Percentiles rank a stretch among this genome's conserved stretches.
phyloP scores from a whole-genome alignment of 306 rosid species.

The Ochetophila trinervis region DNA sequence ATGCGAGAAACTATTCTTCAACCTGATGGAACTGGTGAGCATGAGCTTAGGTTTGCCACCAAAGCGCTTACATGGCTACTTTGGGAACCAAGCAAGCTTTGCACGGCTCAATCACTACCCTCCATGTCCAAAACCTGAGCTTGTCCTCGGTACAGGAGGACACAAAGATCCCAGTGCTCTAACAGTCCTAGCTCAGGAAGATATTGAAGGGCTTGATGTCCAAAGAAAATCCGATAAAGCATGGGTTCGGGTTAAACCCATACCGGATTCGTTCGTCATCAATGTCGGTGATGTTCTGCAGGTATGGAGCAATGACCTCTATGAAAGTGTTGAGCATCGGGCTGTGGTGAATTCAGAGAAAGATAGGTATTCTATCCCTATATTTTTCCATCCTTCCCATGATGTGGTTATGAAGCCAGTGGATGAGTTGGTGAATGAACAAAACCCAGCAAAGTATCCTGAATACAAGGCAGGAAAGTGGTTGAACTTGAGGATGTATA shows the following conservation, averaged over 20 bases:
- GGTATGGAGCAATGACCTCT: slow-evolving; percentile 13
- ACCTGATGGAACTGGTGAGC: slow-evolving; percentile 1
- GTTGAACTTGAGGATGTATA: slow-evolving; percentile 3
- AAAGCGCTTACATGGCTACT: not conserved
- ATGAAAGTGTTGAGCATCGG: slow-evolving; percentile 6
- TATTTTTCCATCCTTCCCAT: slow-evolving; percentile 2
- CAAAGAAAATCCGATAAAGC: slow-evolving; percentile 5
- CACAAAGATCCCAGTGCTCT: slow-evolving; percentile 8
- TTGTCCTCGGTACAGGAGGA: slow-evolving; percentile 4
- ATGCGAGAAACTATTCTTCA: slow-evolving; percentile 3
- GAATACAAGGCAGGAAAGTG: not conserved
- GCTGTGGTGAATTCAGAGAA: slow-evolving; percentile 4
- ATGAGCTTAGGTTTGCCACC: slow-evolving; percentile 6
- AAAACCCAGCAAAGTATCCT: slow-evolving; percentile 1
- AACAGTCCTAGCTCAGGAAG: slow-evolving; percentile 9
- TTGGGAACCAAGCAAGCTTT: slow-evolving; percentile 2
- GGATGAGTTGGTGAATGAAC: slow-evolving; percentile 9
- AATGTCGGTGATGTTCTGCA: slow-evolving; percentile 6
- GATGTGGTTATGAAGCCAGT: slow-evolving; percentile 7
- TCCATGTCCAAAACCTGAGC: not conserved
- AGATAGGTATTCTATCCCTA: slow-evolving; percentile 7
- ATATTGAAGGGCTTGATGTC: slow-evolving; percentile 5
- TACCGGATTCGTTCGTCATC: slow-evolving; percentile 4
- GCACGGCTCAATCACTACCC: slow-evolving; percentile 7
- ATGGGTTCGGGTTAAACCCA: slow-evolving; percentile 8